Evolutionary conservation across 805 yeast species (phyloP).

Genomic region (Hanseniaspora clermontiae): DNA sequence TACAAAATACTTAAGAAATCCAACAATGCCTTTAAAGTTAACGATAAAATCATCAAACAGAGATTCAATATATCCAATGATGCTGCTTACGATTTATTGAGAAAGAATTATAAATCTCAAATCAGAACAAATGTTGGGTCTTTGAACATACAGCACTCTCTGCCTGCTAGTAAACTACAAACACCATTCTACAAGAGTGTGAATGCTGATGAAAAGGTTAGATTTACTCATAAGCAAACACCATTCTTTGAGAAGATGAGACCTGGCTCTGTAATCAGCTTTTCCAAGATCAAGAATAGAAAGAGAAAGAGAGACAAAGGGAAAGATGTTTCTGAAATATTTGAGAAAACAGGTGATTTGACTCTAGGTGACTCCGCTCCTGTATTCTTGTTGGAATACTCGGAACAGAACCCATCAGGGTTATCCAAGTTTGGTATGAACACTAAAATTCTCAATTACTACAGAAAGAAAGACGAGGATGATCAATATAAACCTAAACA

Average conservation of each 20-base stretch:
- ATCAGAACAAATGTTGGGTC: conserved; percentile 88
- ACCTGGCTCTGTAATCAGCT: conserved; percentile 64
- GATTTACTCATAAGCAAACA: conserved; percentile 66
- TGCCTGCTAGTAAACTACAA: conserved; percentile 77
- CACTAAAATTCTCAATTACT: conserved; percentile 80
- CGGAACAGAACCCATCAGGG: conserved; percentile 76
- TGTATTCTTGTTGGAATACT: conserved; percentile 69
- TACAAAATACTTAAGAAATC: conserved; percentile 13
- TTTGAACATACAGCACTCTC: conserved; percentile 77
- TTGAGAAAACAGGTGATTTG: conserved; percentile 58
- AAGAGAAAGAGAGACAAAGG: conserved; percentile 86
- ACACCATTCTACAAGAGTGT: conserved; percentile 81
- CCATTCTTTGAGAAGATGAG: conserved; percentile 47
- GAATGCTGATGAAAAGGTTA: conserved; percentile 49
- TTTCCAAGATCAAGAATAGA: conserved; percentile 60
- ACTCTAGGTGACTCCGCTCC: conserved; percentile 75
- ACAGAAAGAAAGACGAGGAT: conserved; percentile 67
- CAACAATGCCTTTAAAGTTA: conserved; percentile 26
- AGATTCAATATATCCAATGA: conserved; percentile 84
- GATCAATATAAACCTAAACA: conserved; percentile 80
- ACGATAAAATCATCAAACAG: conserved; percentile 28
- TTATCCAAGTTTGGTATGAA: conserved; percentile 93
- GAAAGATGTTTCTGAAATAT: conserved; percentile 61
- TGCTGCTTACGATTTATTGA: conserved; percentile 65
- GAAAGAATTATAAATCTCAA: conserved; percentile 78